Conservation (phyloP, 192 early-diverging fungal species). For the Martensiomyces pterosporus region DNA sequence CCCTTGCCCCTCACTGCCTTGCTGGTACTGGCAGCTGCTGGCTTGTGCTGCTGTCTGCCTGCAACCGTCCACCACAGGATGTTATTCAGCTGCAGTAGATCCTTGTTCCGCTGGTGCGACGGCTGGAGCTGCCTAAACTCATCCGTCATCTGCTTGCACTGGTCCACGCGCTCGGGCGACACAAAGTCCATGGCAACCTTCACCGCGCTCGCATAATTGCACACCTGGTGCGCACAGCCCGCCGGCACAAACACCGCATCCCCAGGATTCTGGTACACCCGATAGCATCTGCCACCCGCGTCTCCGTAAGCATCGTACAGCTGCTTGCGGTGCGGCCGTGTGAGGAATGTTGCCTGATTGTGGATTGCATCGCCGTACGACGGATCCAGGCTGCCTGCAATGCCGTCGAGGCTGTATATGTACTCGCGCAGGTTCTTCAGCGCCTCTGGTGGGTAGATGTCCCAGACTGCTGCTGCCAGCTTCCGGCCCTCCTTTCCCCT, state of each 20-base stretch:
- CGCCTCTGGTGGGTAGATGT: slow-evolving; percentile 53
- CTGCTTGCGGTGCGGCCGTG: slow-evolving; percentile 28
- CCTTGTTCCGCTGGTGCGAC: slow-evolving; percentile 38
- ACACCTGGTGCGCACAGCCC: slow-evolving; percentile 72
- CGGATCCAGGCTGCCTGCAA: neutral
- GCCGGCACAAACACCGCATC: slow-evolving; percentile 77
- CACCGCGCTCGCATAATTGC: slow-evolving; percentile 60
- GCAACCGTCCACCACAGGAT: slow-evolving; percentile 49
- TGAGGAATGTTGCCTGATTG: slow-evolving; percentile 64
- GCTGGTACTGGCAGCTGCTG: too few species aligned
- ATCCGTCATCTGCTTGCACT: slow-evolving; percentile 42
- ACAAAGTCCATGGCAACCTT: slow-evolving; percentile 74
- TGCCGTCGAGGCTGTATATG: slow-evolving; percentile 11
- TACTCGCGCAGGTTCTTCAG: slow-evolving; percentile 39
- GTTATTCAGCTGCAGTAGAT: slow-evolving; percentile 51
- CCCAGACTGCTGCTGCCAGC: slow-evolving; percentile 59
- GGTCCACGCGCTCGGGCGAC: slow-evolving; percentile 55
- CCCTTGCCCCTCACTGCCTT: too few species aligned
- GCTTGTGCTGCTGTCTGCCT: too few species aligned
- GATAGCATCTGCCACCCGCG: slow-evolving; percentile 42
- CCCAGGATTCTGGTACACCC: slow-evolving; percentile 63
- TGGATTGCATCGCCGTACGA: slow-evolving; percentile 56
- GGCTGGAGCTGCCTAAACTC: slow-evolving; percentile 49
- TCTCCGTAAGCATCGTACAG: slow-evolving; percentile 32
- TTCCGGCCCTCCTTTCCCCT: too few species aligned